Percentiles rank a stretch among this genome's conserved stretches.
Conservation (phyloP, 169 alveolate genomes). For the Eimeria maxima region DNA sequence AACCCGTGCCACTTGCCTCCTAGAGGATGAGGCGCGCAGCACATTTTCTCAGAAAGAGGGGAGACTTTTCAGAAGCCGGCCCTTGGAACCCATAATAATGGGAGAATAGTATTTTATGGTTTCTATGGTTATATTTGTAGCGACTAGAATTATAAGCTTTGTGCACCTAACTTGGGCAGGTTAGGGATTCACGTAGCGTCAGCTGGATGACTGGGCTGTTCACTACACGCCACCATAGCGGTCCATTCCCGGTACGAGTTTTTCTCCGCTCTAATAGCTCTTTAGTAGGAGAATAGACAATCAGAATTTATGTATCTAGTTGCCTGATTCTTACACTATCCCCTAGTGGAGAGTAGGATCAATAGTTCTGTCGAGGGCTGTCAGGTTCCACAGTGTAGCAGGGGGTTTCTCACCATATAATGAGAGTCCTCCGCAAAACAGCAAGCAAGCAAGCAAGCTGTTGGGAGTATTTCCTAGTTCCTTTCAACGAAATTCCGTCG, state of each 20-base stretch:
- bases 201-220: background rate
- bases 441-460: no score
- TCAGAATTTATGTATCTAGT: background rate
- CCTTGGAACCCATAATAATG: background rate
- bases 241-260: background rate
- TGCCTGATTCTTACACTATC: background rate
- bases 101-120: background rate
- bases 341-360: no score
- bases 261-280: background rate
- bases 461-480: no score
- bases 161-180: background rate
- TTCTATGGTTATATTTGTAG: background rate
- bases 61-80: no score
- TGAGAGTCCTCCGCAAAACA: no score
- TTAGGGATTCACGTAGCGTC: background rate
- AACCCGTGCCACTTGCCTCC: background rate
- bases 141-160: background rate
- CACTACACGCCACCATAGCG: background rate
- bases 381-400: no score
- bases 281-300: background rate
- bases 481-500: no score
- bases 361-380: no score
- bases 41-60: no score
- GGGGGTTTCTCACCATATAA: no score
- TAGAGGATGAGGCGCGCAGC: no score